Evolutionary conservation across 768 basidiomycete genomes (phyloP).

Genomic region (Rhizopogon roseolus): DNA sequence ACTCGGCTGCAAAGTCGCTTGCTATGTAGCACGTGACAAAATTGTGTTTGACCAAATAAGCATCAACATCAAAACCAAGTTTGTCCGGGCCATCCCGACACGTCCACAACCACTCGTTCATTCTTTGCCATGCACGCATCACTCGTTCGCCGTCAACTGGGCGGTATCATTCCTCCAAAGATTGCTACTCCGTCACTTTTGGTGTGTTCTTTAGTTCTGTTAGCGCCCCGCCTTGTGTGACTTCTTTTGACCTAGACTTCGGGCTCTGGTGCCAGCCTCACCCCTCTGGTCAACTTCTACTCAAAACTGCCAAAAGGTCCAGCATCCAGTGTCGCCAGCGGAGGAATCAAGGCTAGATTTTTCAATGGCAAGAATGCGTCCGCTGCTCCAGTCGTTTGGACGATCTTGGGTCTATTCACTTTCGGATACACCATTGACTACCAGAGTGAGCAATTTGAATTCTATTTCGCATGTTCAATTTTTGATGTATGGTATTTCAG

Average conservation of each 20-base stretch:
- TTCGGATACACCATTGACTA: conserved; percentile 88
- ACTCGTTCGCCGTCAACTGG: conserved; percentile 80
- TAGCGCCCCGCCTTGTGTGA: neutral
- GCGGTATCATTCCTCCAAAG: conserved; percentile 88
- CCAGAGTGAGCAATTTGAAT: conserved; percentile 58
- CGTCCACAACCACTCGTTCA: neutral
- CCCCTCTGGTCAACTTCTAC: conserved; percentile 91
- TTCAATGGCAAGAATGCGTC: conserved; percentile 87
- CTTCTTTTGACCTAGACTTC: conserved; percentile 53
- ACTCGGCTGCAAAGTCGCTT: no score
- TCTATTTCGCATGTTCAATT: neutral
- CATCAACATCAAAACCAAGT: neutral
- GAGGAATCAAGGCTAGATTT: conserved; percentile 81
- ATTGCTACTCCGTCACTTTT: conserved; percentile 88
- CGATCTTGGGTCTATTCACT: conserved; percentile 63
- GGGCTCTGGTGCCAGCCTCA: conserved; percentile 75
- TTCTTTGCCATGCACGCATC: conserved; percentile 68
- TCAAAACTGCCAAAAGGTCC: conserved; percentile 93
- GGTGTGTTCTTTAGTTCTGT: conserved; percentile 32
- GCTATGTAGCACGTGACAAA: neutral
- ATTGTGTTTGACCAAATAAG: neutral
- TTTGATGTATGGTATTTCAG: conserved; percentile 31
- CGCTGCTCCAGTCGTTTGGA: conserved; percentile 57
- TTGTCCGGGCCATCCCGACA: conserved; percentile 14
- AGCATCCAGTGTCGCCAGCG: conserved; percentile 52